Conservation (phyloP, 148 eudicot species). For the Fallopia convolvulus region DNA sequence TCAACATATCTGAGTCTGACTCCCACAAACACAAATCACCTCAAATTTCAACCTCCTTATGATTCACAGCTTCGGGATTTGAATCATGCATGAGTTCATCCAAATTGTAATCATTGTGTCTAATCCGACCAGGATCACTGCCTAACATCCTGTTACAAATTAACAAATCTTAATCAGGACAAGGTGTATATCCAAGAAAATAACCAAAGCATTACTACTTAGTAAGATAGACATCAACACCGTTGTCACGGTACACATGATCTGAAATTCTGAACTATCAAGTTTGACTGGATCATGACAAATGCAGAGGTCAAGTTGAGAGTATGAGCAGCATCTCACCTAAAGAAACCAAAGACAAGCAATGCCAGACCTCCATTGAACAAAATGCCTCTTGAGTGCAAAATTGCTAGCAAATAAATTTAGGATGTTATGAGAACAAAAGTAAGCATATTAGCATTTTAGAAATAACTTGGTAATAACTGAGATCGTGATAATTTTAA, state of each 20-base stretch:
- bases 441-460: no score
- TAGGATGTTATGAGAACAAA: conserved; percentile 9
- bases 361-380: conserved; percentile 38
- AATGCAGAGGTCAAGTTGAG: neutral
- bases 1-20: conserved; percentile 6
- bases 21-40: conserved; percentile 4
- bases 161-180: neutral
- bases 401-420: conserved; percentile 29
- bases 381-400: conserved; percentile 28
- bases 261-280: neutral
- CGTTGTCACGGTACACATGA: neutral
- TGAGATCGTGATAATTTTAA: neutral
- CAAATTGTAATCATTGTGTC: conserved; percentile 22
- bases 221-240: neutral
- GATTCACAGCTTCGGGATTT: conserved; percentile 24
- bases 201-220: neutral
- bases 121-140: conserved; percentile 59
- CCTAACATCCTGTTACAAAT: conserved; percentile 40
- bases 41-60: conserved; percentile 30
- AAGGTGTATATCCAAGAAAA: neutral
- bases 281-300: neutral
- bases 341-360: conserved; percentile 43
- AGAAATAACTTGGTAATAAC: neutral
- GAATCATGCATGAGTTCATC: conserved; percentile 13
- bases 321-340: conserved; percentile 31